These are phyloP conservation scores for Hypholoma fasciculare DNA, from an alignment of 768 basidiomycete species.

Conservation along the genomic window DNA sequence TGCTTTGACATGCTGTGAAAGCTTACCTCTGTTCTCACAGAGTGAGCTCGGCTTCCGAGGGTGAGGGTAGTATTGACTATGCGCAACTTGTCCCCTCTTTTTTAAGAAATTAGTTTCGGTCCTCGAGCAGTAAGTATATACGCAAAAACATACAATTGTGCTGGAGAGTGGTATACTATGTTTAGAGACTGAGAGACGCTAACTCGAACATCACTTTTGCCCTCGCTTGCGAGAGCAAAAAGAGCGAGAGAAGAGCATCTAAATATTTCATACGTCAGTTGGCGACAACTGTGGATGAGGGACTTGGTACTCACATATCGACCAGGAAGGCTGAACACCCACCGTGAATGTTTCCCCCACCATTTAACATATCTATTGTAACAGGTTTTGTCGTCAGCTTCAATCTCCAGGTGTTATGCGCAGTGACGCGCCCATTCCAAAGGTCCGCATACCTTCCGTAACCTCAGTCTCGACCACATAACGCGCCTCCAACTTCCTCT, in stretches of 20 bases:
- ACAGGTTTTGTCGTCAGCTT: background rate
- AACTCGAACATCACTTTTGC: conserved; percentile 16
- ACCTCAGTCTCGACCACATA: conserved; percentile 42
- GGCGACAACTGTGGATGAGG: background rate
- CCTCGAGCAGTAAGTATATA: background rate
- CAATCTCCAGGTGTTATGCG: background rate
- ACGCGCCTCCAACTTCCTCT: conserved; percentile 36
- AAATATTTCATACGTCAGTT: background rate
- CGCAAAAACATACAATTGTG: conserved; percentile 37
- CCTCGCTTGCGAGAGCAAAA: conserved; percentile 29
- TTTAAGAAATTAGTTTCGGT: background rate
- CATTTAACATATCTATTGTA: conserved; percentile 53
- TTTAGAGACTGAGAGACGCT: conserved; percentile 55
- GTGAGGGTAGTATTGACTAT: conserved; percentile 54
- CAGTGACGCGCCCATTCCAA: background rate
- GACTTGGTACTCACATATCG: conserved; percentile 41
- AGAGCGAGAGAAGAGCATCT: conserved; percentile 53
- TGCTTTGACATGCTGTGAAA: background rate
- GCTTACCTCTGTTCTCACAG: conserved; percentile 50
- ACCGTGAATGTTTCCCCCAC: conserved; percentile 45
- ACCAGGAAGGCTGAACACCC: conserved; percentile 53
- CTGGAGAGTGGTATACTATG: conserved; percentile 57
- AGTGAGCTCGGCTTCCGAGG: conserved; percentile 45
- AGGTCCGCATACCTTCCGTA: conserved; percentile 30
- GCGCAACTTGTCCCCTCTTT: conserved; percentile 49